A percentile compares a stretch with the other conserved stretches of the same genome.
phyloP scores from a whole-genome alignment of 305 asterid genomes.

The Rubia peregrina region DNA sequence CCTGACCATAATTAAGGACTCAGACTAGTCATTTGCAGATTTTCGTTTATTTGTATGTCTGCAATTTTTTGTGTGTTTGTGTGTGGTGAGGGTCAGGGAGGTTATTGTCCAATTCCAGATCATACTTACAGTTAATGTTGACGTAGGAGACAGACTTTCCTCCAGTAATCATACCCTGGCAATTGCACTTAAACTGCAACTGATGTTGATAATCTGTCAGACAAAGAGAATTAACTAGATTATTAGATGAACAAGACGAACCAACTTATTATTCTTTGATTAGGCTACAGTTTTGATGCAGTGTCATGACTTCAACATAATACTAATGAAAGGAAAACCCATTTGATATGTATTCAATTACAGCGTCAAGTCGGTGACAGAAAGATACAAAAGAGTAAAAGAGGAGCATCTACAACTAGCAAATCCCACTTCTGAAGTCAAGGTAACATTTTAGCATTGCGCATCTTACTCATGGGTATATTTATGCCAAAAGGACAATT shows the following conservation, averaged over 20 bases:
- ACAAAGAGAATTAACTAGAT: not conserved
- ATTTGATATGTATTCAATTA: constrained; percentile 11
- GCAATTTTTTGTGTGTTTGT: not conserved
- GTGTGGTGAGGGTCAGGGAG: not conserved
- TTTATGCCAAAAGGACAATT: not conserved
- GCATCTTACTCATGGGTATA: not conserved
- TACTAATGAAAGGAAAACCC: not conserved
- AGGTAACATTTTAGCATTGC: constrained; percentile 26
- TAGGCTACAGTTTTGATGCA: not conserved
- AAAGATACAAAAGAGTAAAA: constrained; percentile 32
- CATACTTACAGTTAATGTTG: not conserved
- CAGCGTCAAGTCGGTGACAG: constrained; percentile 39
- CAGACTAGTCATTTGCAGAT: not conserved
- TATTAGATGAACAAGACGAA: not conserved
- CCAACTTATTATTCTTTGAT: not conserved
- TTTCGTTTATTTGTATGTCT: not conserved
- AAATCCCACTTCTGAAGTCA: constrained; percentile 35
- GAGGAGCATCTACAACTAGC: constrained; percentile 31
- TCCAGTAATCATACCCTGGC: not conserved
- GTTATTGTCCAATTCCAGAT: not conserved
- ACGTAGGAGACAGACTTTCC: not conserved
- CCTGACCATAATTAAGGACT: not conserved
- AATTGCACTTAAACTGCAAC: not conserved
- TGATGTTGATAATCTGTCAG: not conserved
- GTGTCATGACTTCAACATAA: constrained; percentile 1